Evolutionary conservation across 768 basidiomycete genomes (phyloP).

Genomic region (Tricholoma bakamatsutake): DNA sequence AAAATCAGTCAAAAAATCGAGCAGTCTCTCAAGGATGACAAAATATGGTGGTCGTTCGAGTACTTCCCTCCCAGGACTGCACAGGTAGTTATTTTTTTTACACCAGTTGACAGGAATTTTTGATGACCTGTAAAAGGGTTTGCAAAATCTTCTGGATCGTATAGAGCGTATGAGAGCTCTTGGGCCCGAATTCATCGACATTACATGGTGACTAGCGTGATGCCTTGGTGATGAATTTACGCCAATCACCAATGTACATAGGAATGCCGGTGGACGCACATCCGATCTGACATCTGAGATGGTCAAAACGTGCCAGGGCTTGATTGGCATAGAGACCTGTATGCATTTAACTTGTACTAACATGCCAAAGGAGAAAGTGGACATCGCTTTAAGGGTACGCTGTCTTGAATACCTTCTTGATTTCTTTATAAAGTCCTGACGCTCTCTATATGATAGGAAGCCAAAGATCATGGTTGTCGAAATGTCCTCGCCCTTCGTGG

Average conservation of each 20-base stretch:
- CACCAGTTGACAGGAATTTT: background rate
- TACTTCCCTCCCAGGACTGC: conserved; percentile 96
- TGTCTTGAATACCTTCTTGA: conserved; percentile 22
- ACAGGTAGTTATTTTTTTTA: conserved; percentile 50
- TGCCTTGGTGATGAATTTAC: background rate
- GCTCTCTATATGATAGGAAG: conserved; percentile 51
- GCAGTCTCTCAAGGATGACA: conserved; percentile 76
- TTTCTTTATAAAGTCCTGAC: conserved; percentile 1
- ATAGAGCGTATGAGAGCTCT: conserved; percentile 96
- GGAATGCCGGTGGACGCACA: conserved; percentile 96
- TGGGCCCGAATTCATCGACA: conserved; percentile 97
- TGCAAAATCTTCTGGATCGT: conserved; percentile 95
- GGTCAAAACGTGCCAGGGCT: conserved; percentile 88
- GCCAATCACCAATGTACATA: conserved; percentile 23
- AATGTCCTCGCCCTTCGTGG: conserved; percentile 93
- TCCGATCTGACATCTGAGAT: conserved; percentile 92
- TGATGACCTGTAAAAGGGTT: conserved; percentile 43
- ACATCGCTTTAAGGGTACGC: conserved; percentile 75
- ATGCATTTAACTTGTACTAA: conserved; percentile 99
- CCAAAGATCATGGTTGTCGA: conserved; percentile 82
- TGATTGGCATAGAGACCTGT: conserved; percentile 94
- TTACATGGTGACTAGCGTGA: conserved; percentile 67
- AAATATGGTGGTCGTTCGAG: conserved; percentile 98
- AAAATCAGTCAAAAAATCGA: conserved; percentile 94
- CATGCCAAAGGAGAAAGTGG: conserved; percentile 95